Evolutionary conservation across 2,329 filamentous ascomycete genomes (phyloP).

Genomic region (Orbilia ellipsospora): DNA sequence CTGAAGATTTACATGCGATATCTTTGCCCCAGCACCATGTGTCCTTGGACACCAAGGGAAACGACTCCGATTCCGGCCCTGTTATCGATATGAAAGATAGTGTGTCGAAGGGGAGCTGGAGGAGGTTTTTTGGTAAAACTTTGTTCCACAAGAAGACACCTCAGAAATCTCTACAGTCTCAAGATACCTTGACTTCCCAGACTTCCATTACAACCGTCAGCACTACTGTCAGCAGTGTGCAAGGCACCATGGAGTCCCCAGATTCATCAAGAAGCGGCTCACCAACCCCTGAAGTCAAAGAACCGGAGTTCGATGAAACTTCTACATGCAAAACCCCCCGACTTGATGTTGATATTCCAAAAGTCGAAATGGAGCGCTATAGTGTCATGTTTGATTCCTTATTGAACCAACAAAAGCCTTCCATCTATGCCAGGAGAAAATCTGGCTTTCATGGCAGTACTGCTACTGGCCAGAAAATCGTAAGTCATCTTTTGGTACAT

Average conservation of each 20-base stretch:
- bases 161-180: conserved; percentile 47
- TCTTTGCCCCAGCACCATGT: conserved; percentile 45
- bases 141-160: conserved; percentile 65
- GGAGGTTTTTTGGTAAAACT: conserved; percentile 69
- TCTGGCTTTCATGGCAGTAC: conserved; percentile 25
- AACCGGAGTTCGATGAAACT: conserved; percentile 8
- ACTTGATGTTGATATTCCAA: conserved; percentile 82
- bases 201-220: conserved; percentile 60
- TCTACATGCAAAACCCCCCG: conserved; percentile 15
- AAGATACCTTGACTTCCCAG: conserved; percentile 39
- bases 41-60: conserved; percentile 29
- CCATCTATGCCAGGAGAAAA: conserved; percentile 50
- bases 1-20: conserved; percentile 15
- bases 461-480: conserved; percentile 33
- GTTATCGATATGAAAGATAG: conserved; percentile 34
- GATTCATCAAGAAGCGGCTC: conserved; percentile 33
- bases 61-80: neutral
- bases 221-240: conserved; percentile 47
- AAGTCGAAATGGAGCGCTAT: conserved; percentile 84
- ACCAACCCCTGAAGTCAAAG: conserved; percentile 7
- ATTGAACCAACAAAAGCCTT: conserved; percentile 65
- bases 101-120: conserved; percentile 67
- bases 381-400: conserved; percentile 91
- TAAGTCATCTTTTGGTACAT: conserved; percentile 14
- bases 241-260: conserved; percentile 38